Base-by-base conservation (phyloP, 441 rosid genomes). In the Adansonia rubrostipa region DNA sequence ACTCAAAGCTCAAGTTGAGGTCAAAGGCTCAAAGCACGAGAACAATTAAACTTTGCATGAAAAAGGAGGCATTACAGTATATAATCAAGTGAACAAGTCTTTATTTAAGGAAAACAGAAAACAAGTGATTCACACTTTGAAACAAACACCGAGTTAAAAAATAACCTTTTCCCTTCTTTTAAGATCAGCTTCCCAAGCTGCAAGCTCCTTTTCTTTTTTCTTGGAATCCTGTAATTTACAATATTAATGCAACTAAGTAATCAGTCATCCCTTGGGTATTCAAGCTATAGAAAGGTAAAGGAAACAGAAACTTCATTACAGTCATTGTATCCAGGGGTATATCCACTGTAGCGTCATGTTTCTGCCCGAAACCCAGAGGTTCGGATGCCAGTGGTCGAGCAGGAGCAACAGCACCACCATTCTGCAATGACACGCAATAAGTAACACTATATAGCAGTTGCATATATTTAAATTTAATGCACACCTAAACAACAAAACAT, bases 141-240 rank as follows among this genome's bases (percentile, higher is more conserved):
- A 54, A 22, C 22, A 79, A 63, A 62, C 40, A 13, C 22, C 62
- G 77, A 72, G 51, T 9, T 15, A 44, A 68, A 74, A 36, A 83
- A 63, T 9, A 45, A 96, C 99, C 97, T 84, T 88, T 85, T 96
- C 99, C 81, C 87, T 89, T 88, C 89, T 90, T 79, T 85, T 93
- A 77, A 96, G 94, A 77, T 96, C 94, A 17, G 93, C 91, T 87
- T 96, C 99, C 98, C 97, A 89, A 9, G 91, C 76, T 73, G 92
- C 88, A 65, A 95, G 93, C 80, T 93, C 93, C 82, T 85, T 93
- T 78, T 80, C 91, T 74, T 89, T 95, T 77, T 91, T 87, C 84
- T 88, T 91, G 54, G 94, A 82, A 82, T 91, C 98, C 99, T 93
- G 73, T 74, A 83, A 9, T 75, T 75, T 51, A 48, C 24, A 72